Conservation (phyloP, 2,329 filamentous ascomycete species). For the Talaromyces albobiverticillius region DNA sequence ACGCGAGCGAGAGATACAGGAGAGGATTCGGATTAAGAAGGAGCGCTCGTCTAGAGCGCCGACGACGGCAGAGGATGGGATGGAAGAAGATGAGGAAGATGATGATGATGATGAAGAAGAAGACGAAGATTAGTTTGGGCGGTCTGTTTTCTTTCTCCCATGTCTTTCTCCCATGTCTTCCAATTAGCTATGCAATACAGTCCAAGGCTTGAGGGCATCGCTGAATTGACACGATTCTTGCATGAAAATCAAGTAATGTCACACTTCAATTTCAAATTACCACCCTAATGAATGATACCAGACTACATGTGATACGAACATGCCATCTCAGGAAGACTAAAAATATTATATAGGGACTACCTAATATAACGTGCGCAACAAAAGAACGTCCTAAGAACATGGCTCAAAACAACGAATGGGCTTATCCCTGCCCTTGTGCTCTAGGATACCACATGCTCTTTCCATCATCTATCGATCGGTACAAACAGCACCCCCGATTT, state of each 20-base stretch:
- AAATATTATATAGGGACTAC: conserved; percentile 2
- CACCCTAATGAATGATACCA: neutral
- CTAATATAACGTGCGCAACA: neutral
- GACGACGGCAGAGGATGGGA: conserved; percentile 1
- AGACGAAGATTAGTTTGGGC: conserved; percentile 4
- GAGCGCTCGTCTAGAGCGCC: conserved; percentile 9
- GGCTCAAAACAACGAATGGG: neutral
- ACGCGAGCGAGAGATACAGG: conserved; percentile 1
- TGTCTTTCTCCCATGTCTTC: too few relatives aligned
- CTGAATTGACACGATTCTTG: too few relatives aligned
- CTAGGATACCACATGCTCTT: neutral
- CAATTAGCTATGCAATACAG: too few relatives aligned
- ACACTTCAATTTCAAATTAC: neutral
- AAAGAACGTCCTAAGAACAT: conserved; percentile 2
- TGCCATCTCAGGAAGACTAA: too few relatives aligned
- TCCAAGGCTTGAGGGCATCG: too few relatives aligned
- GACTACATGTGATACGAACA: neutral
- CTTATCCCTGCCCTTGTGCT: neutral
- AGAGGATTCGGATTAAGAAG: conserved; percentile 11
- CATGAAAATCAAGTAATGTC: neutral
- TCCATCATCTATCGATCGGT: neutral
- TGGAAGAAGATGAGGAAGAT: conserved; percentile 5
- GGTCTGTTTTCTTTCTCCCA: conserved; percentile 3
- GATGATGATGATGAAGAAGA: conserved; percentile 3
- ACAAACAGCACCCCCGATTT: neutral